phyloP scores from a whole-genome alignment of 768 basidiomycete species.

The Lactarius deliciosus region DNA sequence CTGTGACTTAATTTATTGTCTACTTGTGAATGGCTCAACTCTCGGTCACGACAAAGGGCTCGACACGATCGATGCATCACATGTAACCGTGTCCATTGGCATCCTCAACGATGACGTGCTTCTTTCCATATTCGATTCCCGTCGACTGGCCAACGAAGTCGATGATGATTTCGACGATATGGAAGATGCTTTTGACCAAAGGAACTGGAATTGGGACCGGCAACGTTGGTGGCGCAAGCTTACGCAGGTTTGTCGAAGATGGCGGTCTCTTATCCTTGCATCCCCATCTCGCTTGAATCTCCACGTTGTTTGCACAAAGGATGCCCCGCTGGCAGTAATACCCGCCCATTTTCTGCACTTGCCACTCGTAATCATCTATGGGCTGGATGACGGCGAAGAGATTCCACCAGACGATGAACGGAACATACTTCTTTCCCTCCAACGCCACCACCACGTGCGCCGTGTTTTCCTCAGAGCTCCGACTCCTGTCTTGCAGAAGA shows the following conservation, averaged over 20 bases:
- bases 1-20: neutral
- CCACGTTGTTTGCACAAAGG: neutral
- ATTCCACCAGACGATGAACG: neutral
- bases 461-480: constrained; percentile 1
- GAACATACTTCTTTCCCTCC: neutral
- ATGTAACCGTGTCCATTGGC: neutral
- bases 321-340: neutral
- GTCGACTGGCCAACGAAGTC: neutral
- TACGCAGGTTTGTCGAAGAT: neutral
- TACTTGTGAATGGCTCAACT: neutral
- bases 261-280: neutral
- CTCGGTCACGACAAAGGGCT: neutral
- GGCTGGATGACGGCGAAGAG: neutral
- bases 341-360: neutral
- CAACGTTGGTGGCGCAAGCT: neutral
- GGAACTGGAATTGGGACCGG: neutral
- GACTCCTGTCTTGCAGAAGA: neutral
- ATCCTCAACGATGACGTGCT: neutral
- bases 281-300: neutral
- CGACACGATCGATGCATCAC: neutral
- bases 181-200: neutral
- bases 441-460: neutral
- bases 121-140: neutral
- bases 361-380: neutral
- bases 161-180: neutral